phyloP scores from a whole-genome alignment of 208 protist species.

The Wallacemonas sp. region DNA sequence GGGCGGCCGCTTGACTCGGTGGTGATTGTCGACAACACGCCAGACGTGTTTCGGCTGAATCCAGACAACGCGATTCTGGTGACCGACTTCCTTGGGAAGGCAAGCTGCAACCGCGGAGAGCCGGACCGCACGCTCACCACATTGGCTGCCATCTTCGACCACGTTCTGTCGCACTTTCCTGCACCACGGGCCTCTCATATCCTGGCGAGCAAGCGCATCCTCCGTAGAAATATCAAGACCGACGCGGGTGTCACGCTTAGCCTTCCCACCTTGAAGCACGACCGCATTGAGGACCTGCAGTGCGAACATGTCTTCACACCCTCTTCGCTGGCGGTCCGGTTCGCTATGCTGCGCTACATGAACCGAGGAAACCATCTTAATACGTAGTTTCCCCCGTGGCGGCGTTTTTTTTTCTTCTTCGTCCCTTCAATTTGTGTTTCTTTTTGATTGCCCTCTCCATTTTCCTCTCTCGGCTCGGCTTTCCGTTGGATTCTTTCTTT shows the following conservation, averaged over 20 bases:
- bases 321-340: neutral
- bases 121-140: conserved; percentile 31
- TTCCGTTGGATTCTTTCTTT: no score
- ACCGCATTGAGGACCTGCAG: conserved; percentile 5
- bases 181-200: conserved; percentile 26
- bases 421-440: conserved; percentile 7
- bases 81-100: conserved; percentile 57
- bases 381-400: conserved; percentile 9
- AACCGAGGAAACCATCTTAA: conserved; percentile 12
- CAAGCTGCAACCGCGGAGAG: conserved; percentile 15
- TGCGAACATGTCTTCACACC: neutral
- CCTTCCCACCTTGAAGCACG: conserved; percentile 6
- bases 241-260: neutral
- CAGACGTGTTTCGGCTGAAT: conserved; percentile 79
- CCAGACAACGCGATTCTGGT: conserved; percentile 72
- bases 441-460: conserved; percentile 18
- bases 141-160: conserved; percentile 44
- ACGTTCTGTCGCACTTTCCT: conserved; percentile 27
- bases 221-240: conserved; percentile 12
- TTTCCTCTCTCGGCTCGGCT: no score
- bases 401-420: conserved; percentile 10
- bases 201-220: conserved; percentile 35
- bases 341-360: conserved; percentile 13
- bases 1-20: conserved; percentile 78
- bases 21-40: conserved; percentile 85